Base-by-base conservation (phyloP, 345 rosid genomes). In the Linum trigynum region DNA sequence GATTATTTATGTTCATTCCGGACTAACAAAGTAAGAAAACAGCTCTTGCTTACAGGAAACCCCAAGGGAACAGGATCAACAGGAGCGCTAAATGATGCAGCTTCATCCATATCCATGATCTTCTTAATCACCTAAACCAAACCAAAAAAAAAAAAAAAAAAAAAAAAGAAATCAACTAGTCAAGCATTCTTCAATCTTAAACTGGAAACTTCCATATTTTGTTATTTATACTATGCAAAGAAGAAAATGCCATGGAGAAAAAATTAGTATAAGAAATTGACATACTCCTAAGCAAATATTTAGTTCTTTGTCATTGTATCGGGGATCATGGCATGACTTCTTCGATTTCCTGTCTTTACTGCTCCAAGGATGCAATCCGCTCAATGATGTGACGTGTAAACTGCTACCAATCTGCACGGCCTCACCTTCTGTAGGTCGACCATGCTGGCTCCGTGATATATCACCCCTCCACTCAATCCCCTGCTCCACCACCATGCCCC, bases 81-180 rank as follows among this genome's bases (percentile, higher is more conserved):
- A 16, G 74, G 74, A 39, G 74, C 23, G 37, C 14, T 65, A 12
- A 71, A 71, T 55, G 66, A 57, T 61, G 11, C 57, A 35, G 74
- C 70, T 37, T 71, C 74, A 53, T 71, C 66, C 74, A 71, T 65
- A 35, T 55, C 57, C 74, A 71, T 61, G 2, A 71, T 65, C 62
- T 60, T 71, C 66, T 71, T 65, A 55, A 71, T 71, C 65, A 71
- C 74, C 74, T 71, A 67, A 71, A 17, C 11, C 17, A 59, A 51
- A 53, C 15, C 23, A 10, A 38, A 51, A 45, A 57, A 48, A 7
- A 23, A 23, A 23, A 23, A 16, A 14, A 38, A 51, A 45, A 57
- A 48, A 7, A 23, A 23, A 23, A 23, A 16, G 9, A 38, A 39
- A 23, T 23, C 32, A 23, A 23, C 32, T 23, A 39, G 7, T 9